These are phyloP conservation scores for Diaporthe citrichinensis DNA, from an alignment of 2,329 filamentous ascomycete genomes.

Conservation along the genomic window DNA sequence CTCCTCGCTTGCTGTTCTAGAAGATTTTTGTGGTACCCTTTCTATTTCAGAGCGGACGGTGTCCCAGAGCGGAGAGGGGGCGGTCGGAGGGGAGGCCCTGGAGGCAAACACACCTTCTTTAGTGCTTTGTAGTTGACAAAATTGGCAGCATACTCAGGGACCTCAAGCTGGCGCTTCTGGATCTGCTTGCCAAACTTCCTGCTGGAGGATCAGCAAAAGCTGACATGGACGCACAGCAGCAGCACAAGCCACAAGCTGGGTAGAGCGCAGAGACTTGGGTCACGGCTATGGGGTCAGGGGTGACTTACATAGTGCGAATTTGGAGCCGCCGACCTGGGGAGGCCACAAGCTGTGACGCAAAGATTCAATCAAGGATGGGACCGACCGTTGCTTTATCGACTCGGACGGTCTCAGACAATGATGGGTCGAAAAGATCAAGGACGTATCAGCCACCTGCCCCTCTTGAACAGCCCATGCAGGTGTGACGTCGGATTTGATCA, in stretches of 20 bases:
- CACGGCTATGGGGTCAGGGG: conserved; percentile 10
- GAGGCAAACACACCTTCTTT: conserved; percentile 82
- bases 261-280: neutral
- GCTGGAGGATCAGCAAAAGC: conserved; percentile 46
- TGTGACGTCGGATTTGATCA: conserved; percentile 36
- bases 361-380: neutral
- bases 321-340: conserved; percentile 43
- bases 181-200: conserved; percentile 99
- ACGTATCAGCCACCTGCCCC: conserved; percentile 32
- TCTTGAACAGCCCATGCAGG: conserved; percentile 29
- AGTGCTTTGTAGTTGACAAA: conserved; percentile 99
- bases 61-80: neutral
- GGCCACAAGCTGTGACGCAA: conserved; percentile 38
- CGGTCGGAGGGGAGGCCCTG: neutral
- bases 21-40: conserved; percentile 17
- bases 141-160: conserved; percentile 98
- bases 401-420: conserved; percentile 25
- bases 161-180: conserved; percentile 98
- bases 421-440: neutral
- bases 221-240: conserved; percentile 4
- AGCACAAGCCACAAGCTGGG: conserved; percentile 1
- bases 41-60: neutral
- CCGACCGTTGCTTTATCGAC: neutral
- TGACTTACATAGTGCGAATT: conserved; percentile 54
- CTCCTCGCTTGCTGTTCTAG: neutral